phyloP scores from a whole-genome alignment of 331 rosid genomes.

The Quercus lobata region DNA sequence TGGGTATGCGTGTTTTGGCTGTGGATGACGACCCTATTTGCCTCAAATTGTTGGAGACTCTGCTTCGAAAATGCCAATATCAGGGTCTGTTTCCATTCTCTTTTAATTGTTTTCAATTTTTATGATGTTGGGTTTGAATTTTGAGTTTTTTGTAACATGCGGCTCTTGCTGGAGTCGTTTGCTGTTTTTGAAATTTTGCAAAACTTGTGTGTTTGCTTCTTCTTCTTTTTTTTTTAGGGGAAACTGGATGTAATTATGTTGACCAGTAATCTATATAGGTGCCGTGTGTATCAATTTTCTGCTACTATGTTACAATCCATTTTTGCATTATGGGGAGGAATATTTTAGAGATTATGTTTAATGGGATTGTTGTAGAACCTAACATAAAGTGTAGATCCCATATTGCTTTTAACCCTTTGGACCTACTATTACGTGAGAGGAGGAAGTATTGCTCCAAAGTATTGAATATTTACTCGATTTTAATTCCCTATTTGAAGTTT shows the following conservation, averaged over 20 bases:
- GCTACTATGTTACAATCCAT: neutral
- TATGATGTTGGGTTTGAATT: neutral
- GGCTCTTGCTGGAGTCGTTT: neutral
- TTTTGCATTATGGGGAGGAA: neutral
- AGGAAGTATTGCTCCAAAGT: too few species aligned
- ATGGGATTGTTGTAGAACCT: neutral
- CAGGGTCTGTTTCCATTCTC: constrained; percentile 44
- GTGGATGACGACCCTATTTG: constrained; percentile 85
- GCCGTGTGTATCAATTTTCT: neutral
- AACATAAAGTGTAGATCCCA: too few species aligned
- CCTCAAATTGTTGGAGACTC: constrained; percentile 58
- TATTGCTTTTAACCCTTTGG: too few species aligned
- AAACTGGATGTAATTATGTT: neutral
- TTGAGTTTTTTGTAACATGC: neutral
- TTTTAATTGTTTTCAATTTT: neutral
- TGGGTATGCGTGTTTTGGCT: constrained; percentile 87
- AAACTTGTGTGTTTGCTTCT: neutral
- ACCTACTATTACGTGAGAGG: too few species aligned
- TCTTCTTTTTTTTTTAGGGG: neutral
- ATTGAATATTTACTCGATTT: too few species aligned
- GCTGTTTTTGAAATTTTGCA: neutral
- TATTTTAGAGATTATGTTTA: neutral
- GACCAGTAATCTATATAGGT: neutral
- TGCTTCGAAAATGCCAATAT: constrained; percentile 82
- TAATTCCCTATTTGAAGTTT: constrained; percentile 1